These are phyloP conservation scores for Avena eriantha DNA, from an alignment of 176 grass and related monocot species.

Conservation along the genomic window DNA sequence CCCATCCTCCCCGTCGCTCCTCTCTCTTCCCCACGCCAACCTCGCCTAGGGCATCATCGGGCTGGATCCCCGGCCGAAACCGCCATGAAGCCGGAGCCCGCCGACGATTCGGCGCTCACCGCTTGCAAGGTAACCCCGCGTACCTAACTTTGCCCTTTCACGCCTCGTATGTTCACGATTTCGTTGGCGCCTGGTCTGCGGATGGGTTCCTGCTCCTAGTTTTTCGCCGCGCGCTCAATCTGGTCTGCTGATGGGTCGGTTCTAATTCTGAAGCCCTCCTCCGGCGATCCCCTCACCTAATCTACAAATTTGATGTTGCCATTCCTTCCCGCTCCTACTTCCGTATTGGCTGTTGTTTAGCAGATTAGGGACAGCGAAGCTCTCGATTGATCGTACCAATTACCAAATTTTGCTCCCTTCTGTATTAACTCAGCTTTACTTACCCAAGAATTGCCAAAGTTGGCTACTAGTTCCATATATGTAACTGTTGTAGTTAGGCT, in stretches of 20 bases:
- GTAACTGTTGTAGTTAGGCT: not conserved
- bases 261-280: not conserved
- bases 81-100: constrained; percentile 33
- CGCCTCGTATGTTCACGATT: not conserved
- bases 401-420: not conserved
- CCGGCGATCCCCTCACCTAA: not conserved
- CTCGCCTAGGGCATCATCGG: not conserved
- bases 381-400: not conserved
- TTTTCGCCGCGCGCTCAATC: not conserved
- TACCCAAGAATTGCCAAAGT: not conserved
- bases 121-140: constrained; percentile 46
- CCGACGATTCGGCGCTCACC: constrained; percentile 35
- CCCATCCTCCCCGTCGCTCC: not conserved
- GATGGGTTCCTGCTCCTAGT: not conserved
- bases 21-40: not conserved
- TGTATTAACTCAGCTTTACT: not conserved
- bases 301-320: not conserved
- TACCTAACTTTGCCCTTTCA: not conserved
- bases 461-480: not conserved
- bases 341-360: not conserved
- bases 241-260: not conserved
- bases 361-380: not conserved
- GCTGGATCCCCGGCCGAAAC: not conserved
- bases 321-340: not conserved
- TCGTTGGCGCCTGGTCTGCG: not conserved